phyloP scores from a whole-genome alignment of 345 rosid genomes.

The Corchorus capsularis region DNA sequence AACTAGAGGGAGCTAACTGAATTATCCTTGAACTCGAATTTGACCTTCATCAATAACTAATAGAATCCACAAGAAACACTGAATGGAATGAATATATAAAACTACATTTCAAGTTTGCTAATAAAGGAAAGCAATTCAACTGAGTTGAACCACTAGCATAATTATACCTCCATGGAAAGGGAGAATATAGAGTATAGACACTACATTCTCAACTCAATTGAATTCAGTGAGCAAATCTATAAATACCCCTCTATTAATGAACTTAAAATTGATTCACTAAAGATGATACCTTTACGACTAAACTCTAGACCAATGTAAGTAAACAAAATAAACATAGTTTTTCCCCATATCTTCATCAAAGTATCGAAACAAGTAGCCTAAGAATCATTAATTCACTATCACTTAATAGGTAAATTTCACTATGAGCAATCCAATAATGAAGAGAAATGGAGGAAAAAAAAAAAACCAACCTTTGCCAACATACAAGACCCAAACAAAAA shows the following conservation, averaged over 20 bases:
- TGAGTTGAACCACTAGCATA: constrained; percentile 2
- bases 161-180: neutral
- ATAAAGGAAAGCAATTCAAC: neutral
- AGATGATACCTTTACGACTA: neutral
- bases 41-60: constrained; percentile 1
- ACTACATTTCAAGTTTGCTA: neutral
- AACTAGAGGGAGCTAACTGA: neutral
- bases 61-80: neutral
- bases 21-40: neutral
- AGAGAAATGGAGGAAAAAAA: neutral
- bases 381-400: neutral
- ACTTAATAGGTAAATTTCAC: neutral
- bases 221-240: neutral
- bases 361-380: neutral
- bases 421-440: neutral
- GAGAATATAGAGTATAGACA: neutral
- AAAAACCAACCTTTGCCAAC: constrained; percentile 80
- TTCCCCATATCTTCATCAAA: neutral
- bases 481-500: constrained; percentile 78
- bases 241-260: neutral
- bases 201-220: neutral
- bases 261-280: neutral
- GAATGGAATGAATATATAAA: neutral
- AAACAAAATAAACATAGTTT: neutral
- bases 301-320: neutral